These are phyloP conservation scores for Drosera capensis DNA, from an alignment of 148 eudicot species.

Conservation along the genomic window DNA sequence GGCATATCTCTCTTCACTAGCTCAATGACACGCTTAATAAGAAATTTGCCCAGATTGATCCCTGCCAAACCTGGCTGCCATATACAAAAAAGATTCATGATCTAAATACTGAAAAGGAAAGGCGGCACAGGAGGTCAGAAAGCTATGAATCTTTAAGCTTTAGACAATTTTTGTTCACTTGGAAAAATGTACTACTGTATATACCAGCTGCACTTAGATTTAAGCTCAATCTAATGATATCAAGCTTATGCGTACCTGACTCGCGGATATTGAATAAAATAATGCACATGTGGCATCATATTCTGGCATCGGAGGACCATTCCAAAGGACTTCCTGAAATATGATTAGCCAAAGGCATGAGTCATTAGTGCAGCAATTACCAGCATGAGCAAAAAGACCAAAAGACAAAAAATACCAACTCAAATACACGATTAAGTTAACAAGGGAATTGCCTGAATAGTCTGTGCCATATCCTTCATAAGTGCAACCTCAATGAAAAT, in stretches of 20 bases:
- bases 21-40: slow-evolving; percentile 90
- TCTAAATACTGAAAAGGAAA: too few relatives aligned
- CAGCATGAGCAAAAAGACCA: too few relatives aligned
- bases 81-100: slow-evolving; percentile 6
- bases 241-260: slow-evolving; percentile 67
- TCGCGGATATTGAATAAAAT: slow-evolving; percentile 93
- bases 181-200: too few relatives aligned
- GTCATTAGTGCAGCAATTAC: background rate
- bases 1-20: slow-evolving; percentile 86
- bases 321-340: slow-evolving; percentile 84
- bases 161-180: too few relatives aligned
- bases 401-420: too few relatives aligned
- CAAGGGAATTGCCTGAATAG: slow-evolving; percentile 51
- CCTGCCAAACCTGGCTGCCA: slow-evolving; percentile 94
- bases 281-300: slow-evolving; percentile 80
- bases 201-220: too few relatives aligned
- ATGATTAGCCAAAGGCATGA: slow-evolving; percentile 3
- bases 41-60: slow-evolving; percentile 87
- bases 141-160: too few relatives aligned
- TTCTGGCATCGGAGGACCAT: slow-evolving; percentile 84
- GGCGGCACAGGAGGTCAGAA: too few relatives aligned
- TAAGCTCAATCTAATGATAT: too few relatives aligned
- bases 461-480: slow-evolving; percentile 54
- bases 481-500: slow-evolving; percentile 98
- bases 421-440: background rate